A percentile compares a stretch with the other conserved stretches of the same genome.
Conservation (phyloP, 176 grass and related monocot genomes). For the Panicum miliaceum region DNA sequence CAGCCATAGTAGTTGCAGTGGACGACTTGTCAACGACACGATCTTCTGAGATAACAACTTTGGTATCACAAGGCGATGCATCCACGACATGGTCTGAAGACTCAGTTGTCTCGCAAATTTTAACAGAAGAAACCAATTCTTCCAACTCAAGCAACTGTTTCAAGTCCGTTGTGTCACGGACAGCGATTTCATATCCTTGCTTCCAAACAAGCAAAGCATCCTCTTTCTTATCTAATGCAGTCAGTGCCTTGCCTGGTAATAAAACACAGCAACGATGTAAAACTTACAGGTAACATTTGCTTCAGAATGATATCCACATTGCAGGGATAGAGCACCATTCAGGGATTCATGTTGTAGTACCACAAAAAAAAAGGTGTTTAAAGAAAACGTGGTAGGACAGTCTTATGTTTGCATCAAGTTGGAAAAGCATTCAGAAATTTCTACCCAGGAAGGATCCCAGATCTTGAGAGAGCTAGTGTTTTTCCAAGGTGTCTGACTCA, state of each 20-base stretch:
- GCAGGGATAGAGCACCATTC: neutral
- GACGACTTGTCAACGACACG: slow-evolving; percentile 42
- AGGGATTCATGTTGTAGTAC: neutral
- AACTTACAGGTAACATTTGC: slow-evolving; percentile 15
- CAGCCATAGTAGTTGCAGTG: slow-evolving; percentile 43
- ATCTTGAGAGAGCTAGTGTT: neutral
- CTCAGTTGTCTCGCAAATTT: slow-evolving; percentile 48
- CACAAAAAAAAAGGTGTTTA: neutral
- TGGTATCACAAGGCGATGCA: slow-evolving; percentile 76
- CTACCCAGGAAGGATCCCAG: neutral
- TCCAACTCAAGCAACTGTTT: slow-evolving; percentile 93
- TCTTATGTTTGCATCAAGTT: neutral
- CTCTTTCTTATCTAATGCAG: slow-evolving; percentile 74
- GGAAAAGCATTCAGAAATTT: neutral
- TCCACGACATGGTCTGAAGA: slow-evolving; percentile 53
- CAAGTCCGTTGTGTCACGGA: slow-evolving; percentile 75
- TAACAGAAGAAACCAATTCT: slow-evolving; percentile 70
- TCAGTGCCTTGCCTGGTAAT: slow-evolving; percentile 78
- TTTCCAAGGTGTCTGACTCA: too few relatives aligned
- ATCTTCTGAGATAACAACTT: slow-evolving; percentile 92
- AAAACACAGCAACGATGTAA: slow-evolving; percentile 9
- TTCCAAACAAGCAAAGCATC: slow-evolving; percentile 84
- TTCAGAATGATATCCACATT: neutral
- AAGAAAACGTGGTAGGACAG: neutral
- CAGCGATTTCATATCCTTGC: slow-evolving; percentile 82